These are phyloP conservation scores for Saccharomycopsis sp. DNA, from an alignment of 805 yeast genomes.

Conservation along the genomic window DNA sequence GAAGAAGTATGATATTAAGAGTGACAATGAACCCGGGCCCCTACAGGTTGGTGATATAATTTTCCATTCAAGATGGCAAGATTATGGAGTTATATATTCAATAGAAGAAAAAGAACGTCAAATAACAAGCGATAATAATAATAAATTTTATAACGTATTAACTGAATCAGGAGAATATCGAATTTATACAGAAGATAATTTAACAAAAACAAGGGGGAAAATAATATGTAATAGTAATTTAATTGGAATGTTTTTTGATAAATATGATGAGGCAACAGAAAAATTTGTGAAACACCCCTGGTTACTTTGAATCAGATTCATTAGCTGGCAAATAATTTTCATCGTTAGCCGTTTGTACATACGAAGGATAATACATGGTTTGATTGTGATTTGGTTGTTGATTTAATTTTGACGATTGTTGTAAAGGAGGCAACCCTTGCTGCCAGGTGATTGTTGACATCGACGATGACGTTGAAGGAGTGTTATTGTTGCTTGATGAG, in stretches of 20 bases:
- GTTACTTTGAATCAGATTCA: not conserved
- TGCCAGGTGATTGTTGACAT: not conserved
- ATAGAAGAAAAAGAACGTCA: not conserved
- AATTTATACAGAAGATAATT: no score
- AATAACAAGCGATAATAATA: not conserved
- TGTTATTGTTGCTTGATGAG: no score
- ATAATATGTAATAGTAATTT: not conserved
- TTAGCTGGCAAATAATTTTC: no score
- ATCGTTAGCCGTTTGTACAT: no score
- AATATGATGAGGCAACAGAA: not conserved
- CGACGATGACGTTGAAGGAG: not conserved
- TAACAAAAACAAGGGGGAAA: not conserved
- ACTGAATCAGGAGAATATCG: no score
- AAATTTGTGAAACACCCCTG: slow-evolving; percentile 1
- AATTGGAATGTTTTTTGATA: slow-evolving; percentile 6
- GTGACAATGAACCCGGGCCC: no score
- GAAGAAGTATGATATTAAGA: no score
- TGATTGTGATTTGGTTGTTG: not conserved
- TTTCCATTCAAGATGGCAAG: not conserved
- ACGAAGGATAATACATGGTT: no score
- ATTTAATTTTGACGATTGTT: not conserved
- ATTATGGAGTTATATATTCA: not conserved
- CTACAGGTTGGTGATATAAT: no score
- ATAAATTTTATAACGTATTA: not conserved
- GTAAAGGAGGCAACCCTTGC: not conserved